Base-by-base conservation (phyloP, 495 filamentous ascomycete species). In the Sordaria brevicollis region DNA sequence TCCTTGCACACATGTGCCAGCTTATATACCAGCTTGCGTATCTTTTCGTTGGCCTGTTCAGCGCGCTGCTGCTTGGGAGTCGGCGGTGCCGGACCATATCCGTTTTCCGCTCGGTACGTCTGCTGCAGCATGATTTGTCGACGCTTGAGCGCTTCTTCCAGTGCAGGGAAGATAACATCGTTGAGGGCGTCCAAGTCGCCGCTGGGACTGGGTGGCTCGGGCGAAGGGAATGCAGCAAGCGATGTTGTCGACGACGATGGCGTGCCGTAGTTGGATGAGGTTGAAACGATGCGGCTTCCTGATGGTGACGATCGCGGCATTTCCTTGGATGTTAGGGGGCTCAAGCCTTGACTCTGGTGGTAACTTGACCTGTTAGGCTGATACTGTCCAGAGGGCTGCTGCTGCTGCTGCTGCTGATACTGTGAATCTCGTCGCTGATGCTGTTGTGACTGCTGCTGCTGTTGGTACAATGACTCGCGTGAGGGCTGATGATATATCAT, bases 121-220 rank as follows among this genome's bases (percentile, higher is more conserved):
- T 86, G 83, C 76, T 90, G 87, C 34, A 92, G 79, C 34, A 85
- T 83, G 71, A 88, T 86, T 72, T 89, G 87, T 54, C 95, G 90
- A 37, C 95, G 89, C 72, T 90, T 88, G 38, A 98, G 87, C 5
- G 95, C 94, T 69, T 93, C 90, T 77, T 93, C 90, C 6, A 99
- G 87, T 6, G 95, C 96, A 2, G 95, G 95, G 66, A 97, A 85
- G 67, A 99, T 90, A 57, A 99, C 93, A 70, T 91, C 87, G 76
- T 88, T 89, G 1, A 96, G 85, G 9, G 92, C 91, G 67, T 85
- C 83, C 4, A 84, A 79, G 62, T 85, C 83, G 67, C 83, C 83
- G 69, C 81, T 81, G 8, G 82, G 79, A 69, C 82, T 84, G 13
- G 78, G 70, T 0, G 83, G 81, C 1, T 81, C 79, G 0, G 83